Base-by-base conservation (phyloP, 768 basidiomycete genomes). In the Pleurotus eryngii region DNA sequence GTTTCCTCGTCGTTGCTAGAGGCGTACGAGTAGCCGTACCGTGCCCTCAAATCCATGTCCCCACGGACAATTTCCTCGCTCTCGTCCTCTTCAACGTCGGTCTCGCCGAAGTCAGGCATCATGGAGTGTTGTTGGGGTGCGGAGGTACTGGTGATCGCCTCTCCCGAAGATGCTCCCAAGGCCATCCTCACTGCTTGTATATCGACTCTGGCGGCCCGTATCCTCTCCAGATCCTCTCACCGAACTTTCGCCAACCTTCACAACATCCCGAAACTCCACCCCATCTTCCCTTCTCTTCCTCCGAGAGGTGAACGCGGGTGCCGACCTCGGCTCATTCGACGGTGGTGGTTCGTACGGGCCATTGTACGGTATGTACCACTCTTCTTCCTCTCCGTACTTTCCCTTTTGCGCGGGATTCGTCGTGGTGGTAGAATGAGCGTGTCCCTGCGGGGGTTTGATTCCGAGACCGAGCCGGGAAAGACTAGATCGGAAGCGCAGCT, bases 351-450 rank as follows among this genome's bases (percentile, higher is more conserved):
- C 84, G 69, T 81, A 79, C 1, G 85, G 83, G 0, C 84, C 83
- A 60, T 81, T 82, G 74, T 87, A 85, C 0, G 85, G 84, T 48
- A 82, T 82, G 68, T 84, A 85, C 80, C 82, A 83, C 56, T 84
- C 80, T 17, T 79, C 79, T 20, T 78, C 27, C 49, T 46, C 63
- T 59, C 48, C 54, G 63, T 51, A 50, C 61, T 14, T 54, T 35
- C 14, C 63, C 57, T 9, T 56, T 47, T 17, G 18, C 18, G 63
- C 56, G 9, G 24, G 24, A 26, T 55, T 20, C 42, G 35, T 45
- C 27, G 43, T 39, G 46, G 40, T 24, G 45, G 39, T n/a, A n/a
- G 59, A 60, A 24, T 57, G 60, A 26, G 51, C 51, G 51, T 54
- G 35, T n/a, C 51, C 51, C 15, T 54, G 51, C n/a, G 9, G 26